A percentile compares a stretch with the other conserved stretches of the same genome.
These are phyloP conservation scores for Edaphochlamys debaryana DNA, from an alignment of 139 green algal species.

Conservation along the genomic window DNA sequence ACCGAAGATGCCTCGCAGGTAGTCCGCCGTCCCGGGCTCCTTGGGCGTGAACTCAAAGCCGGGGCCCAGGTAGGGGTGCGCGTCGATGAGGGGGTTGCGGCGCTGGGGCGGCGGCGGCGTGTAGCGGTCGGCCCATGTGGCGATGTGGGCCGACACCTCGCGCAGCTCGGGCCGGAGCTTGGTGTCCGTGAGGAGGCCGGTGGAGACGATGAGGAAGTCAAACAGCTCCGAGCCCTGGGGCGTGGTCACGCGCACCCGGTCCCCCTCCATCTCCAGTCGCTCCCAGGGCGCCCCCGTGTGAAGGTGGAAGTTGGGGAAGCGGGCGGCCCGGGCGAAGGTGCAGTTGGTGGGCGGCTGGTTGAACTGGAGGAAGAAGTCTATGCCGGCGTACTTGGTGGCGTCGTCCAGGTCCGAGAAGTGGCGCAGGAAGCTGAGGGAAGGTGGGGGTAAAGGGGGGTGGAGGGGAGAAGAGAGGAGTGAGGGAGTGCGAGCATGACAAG, in stretches of 20 bases:
- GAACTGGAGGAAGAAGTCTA: slow-evolving; percentile 54
- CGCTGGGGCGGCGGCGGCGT: neutral
- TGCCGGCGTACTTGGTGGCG: slow-evolving; percentile 59
- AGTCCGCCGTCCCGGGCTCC: slow-evolving; percentile 38
- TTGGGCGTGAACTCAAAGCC: slow-evolving; percentile 55
- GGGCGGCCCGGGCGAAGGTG: slow-evolving; percentile 52
- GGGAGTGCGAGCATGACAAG: too few species aligned
- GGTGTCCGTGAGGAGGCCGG: slow-evolving; percentile 53
- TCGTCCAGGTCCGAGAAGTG: slow-evolving; percentile 60
- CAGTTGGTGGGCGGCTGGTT: slow-evolving; percentile 62
- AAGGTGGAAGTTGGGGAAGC: slow-evolving; percentile 50
- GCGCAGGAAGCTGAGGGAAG: slow-evolving; percentile 43
- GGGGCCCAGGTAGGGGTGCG: slow-evolving; percentile 58
- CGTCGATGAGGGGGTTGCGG: slow-evolving; percentile 55
- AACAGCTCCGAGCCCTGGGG: slow-evolving; percentile 45
- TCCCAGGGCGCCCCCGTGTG: slow-evolving; percentile 55
- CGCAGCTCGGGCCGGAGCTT: slow-evolving; percentile 51
- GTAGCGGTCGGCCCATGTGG: slow-evolving; percentile 45
- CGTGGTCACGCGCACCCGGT: slow-evolving; percentile 50
- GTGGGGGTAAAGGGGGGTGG: neutral
- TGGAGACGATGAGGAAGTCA: slow-evolving; percentile 55
- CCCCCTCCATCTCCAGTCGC: slow-evolving; percentile 30
- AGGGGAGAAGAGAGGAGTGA: too few species aligned
- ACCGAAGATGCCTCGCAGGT: slow-evolving; percentile 46
- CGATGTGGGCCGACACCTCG: slow-evolving; percentile 41